Evolutionary conservation across 441 rosid genomes (phyloP), one percentile per base, ranked within the genome.

Genomic region (Hura crepitans): DNA sequence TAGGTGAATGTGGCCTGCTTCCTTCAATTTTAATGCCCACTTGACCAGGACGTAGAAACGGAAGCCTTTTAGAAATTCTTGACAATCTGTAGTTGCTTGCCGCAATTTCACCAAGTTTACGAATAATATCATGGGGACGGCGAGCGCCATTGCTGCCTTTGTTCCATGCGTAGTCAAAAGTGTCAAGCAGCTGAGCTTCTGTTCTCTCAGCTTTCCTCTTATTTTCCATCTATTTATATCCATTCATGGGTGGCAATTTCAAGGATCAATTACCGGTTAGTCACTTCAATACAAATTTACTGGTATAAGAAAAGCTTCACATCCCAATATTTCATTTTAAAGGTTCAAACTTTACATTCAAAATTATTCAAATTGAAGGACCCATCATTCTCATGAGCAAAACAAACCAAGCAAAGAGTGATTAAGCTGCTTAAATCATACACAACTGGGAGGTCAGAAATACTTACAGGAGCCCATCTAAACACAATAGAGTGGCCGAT

Each of bases 81-180:
- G 85, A 72, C 56, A 80, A 59, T 68, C 72, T 70, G 67, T 39
- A 53, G 27, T 71, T 78, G 43, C 68, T 66, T 42, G 87, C 77
- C 63, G 78, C 61, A 31, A 57, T 55, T 66, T 78, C 57, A 2
- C 74, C 50, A 25, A 87, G 82, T 76, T 85, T 85, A 74, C 68
- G 37, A 67, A 83, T 78, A 70, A 87, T 68, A 72, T 86, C 89
- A 30, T 70, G 18, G 3, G 84, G 95, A 35, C 95, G 89, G 5
- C 96, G 83, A 42, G 62, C 72, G 60, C 87, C 91, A 35, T 93
- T 91, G 31, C 86, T 67, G 2, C 92, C 93, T 82, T 85, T 91
- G 72, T 93, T 93, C 98, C 97, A 93, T 22, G 93, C 98, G 73
- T 91, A 91, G 67, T 93, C 96, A 74, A 91, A 91, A 37, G 81